Evolutionary conservation across 257 asterid genomes (phyloP), one percentile per base, ranked within the genome.

Genomic region (Przewalskia tangutica): DNA sequence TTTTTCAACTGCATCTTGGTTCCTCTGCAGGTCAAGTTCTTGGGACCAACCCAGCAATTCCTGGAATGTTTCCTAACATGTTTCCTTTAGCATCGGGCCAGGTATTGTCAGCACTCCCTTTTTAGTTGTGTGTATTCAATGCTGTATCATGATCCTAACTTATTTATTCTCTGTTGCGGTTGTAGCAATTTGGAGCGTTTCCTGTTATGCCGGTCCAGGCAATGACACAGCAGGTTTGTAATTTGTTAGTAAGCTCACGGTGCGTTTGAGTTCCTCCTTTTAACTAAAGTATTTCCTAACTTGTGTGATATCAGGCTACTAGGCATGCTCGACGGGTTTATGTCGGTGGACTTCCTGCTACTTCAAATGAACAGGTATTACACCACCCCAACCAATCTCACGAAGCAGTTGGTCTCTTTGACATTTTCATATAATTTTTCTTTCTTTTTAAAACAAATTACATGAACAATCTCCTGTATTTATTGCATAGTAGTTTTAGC

Each of bases 301-400:
- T 75, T 87, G 73, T 87, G 81, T 88, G 4, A 3, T 82, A 20
- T 84, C 92, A 95, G 98, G 99, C 98, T 67, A 95, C 99, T 1
- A 88, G 98, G 81, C 98, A 94, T 89, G 99, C 98, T 84, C 92
- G 99, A 59, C 91, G 98, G 83, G 97, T 94, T 66, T 95, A 94
- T 89, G 99, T 95, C 85, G 99, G 99, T 82, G 98, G 99, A 77
- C 98, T 95, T 44, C 90, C 99, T 55, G 94, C 98, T 3, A 82
- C 97, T 81, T 97, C 98, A 58, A 95, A 95, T 85, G 99, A 95
- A 89, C 97, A 92, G 96, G 99, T 95, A 80, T 36, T n/a, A 17
- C 6, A 34, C 48, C 65, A 79, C 75, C 73, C 55, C 38, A 40
- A 46, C 59, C 79, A 27, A 66, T 68, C 65, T 67, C 50, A 36